Conservation (phyloP, 768 basidiomycete species). For the Lactarius sanguifluus region DNA sequence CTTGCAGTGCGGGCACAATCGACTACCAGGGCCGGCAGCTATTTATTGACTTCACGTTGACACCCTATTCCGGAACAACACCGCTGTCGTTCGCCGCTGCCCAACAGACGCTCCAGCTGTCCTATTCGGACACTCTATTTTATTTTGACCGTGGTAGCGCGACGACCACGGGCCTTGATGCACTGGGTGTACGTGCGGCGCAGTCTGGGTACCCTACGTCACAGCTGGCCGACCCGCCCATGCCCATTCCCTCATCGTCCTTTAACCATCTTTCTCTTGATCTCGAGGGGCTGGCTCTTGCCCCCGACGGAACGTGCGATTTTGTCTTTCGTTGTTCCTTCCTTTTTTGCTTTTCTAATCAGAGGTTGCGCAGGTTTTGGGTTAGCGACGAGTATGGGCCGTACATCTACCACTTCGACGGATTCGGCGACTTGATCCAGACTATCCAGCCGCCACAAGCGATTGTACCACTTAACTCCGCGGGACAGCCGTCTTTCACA, state of each 20-base stretch:
- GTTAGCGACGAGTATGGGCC: conserved; percentile 70
- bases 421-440: conserved; percentile 49
- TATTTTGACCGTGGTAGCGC: conserved; percentile 47
- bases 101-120: conserved; percentile 50
- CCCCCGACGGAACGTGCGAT: conserved; percentile 57
- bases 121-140: conserved; percentile 51
- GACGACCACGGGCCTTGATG: conserved; percentile 58
- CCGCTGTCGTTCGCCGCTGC: conserved; percentile 51
- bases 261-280: conserved; percentile 55
- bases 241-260: conserved; percentile 49
- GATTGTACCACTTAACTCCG: conserved; percentile 47
- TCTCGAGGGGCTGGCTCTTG: conserved; percentile 57
- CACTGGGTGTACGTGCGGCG: conserved; percentile 46
- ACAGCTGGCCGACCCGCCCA: conserved; percentile 42
- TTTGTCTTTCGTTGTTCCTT: not conserved
- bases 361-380: conserved; percentile 48
- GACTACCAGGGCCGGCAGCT: conserved; percentile 68
- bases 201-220: conserved; percentile 35
- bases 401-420: conserved; percentile 56
- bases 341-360: not conserved
- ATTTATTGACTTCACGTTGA: conserved; percentile 54
- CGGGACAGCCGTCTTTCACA: conserved; percentile 54
- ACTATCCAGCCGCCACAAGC: conserved; percentile 61
- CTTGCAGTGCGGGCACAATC: conserved; percentile 48
- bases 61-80: conserved; percentile 50